Evolutionary conservation across 768 basidiomycete genomes (phyloP), one percentile per base, ranked within the genome.

Genomic region (Galerina marginata): DNA sequence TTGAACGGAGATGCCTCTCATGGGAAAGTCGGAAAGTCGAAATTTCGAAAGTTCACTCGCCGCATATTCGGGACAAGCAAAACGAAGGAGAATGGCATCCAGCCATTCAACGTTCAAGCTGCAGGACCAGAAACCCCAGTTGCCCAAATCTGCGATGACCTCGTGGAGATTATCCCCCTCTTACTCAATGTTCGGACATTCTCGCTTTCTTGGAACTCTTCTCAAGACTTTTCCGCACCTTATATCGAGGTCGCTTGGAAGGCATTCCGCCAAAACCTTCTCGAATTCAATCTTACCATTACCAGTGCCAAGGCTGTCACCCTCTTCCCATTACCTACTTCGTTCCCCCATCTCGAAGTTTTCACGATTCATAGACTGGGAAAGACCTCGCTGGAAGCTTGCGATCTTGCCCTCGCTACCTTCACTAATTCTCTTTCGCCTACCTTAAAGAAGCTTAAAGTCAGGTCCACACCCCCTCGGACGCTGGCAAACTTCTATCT

Each of bases 231-330:
- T 37, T 15, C 29, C 1, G 26, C 54, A 12, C 61, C 39, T 14
- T 60, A 60, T 50, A 47, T 59, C 15, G 54, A 57, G 16, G 26
- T 58, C 6, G 54, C 58, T 9, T 66, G 59, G 56, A 29, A 42
- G 23, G 26, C 43, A 15, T 54, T 60, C 38, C 23, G 46, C 12
- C 40, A n/a, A 4, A 56, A 58, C 15, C 46, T 66, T 16, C 38
- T 49, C 44, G 56, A 63, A 26, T 37, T 66, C 10, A 38, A 53
- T 20, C 47, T 66, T 9, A 45, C 38, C 9, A 36, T 66, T 23
- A 59, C 55, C 33, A 39, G 56, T 2, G 23, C 38, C 15, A 39
- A 36, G 6, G 29, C 43, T 2, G 37, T 44, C n/a, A 12, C 33
- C 2, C 20, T 38, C 9, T 48, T 63, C 10, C 61, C 62, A 10